Evolutionary conservation across 2,329 filamentous ascomycete genomes (phyloP).

Genomic region (Didymosphaeria variabile): DNA sequence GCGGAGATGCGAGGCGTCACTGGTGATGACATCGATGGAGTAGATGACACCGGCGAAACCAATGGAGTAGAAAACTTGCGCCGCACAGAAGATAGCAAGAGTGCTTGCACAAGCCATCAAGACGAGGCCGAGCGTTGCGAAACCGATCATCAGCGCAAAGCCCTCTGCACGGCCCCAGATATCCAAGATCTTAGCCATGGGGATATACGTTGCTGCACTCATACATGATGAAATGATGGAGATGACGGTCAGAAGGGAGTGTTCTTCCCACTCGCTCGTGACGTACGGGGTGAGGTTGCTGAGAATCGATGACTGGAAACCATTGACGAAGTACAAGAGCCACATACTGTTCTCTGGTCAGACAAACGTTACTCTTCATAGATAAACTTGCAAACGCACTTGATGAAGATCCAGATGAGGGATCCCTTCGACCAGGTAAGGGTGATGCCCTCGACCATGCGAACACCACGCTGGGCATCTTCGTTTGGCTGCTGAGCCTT

Average conservation of each 20-base stretch:
- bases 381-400: constrained; percentile 37
- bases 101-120: constrained; percentile 71
- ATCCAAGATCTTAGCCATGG: constrained; percentile 51
- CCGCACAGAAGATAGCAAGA: constrained; percentile 68
- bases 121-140: constrained; percentile 56
- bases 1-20: constrained; percentile 70
- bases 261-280: constrained; percentile 11
- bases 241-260: constrained; percentile 6
- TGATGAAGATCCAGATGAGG: constrained; percentile 48
- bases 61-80: constrained; percentile 71
- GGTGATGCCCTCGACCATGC: constrained; percentile 52
- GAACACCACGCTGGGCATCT: constrained; percentile 50
- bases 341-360: constrained; percentile 50
- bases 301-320: constrained; percentile 54
- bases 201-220: constrained; percentile 5
- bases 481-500: constrained; percentile 17
- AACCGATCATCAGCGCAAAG: constrained; percentile 33
- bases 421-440: constrained; percentile 51
- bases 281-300: constrained; percentile 52
- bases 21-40: constrained; percentile 69
- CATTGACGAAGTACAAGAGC: constrained; percentile 59
- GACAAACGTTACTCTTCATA: neutral
- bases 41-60: constrained; percentile 64
- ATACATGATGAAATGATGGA: constrained; percentile 8
- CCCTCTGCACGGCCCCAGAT: constrained; percentile 51